Percentiles rank a stretch among this genome's conserved stretches.
These are phyloP conservation scores for Talaromyces albobiverticillius DNA, from an alignment of 2,329 filamentous ascomycete genomes.

Conservation along the genomic window DNA sequence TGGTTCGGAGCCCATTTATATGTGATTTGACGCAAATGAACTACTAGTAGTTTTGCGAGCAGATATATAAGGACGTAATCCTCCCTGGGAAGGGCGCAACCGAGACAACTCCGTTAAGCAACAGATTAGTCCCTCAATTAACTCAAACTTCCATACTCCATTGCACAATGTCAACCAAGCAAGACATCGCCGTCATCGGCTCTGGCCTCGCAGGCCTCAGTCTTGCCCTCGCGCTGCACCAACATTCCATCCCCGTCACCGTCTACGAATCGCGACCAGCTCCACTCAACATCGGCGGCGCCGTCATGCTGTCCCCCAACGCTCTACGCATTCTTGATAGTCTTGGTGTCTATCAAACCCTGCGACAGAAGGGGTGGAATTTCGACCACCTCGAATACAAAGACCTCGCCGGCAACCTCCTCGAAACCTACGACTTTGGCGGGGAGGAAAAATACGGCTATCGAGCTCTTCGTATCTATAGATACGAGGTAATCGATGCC, in stretches of 20 bases:
- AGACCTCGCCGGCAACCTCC: neutral
- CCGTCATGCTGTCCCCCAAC: conserved; percentile 28
- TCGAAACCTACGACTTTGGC: conserved; percentile 4
- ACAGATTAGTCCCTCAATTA: conserved; percentile 17
- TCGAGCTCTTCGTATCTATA: conserved; percentile 1
- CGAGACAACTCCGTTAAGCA: no score
- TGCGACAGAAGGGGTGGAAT: conserved; percentile 1
- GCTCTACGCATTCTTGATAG: conserved; percentile 27
- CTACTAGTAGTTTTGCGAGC: no score
- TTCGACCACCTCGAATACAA: conserved; percentile 1
- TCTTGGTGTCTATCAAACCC: conserved; percentile 16
- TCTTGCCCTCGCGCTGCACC: neutral
- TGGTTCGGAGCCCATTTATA: no score
- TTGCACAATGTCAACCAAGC: neutral
- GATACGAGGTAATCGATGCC: conserved; percentile 1
- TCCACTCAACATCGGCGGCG: conserved; percentile 30
- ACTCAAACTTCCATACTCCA: neutral
- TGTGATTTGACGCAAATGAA: no score
- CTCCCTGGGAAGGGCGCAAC: no score
- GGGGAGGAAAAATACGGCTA: conserved; percentile 5
- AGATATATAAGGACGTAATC: no score
- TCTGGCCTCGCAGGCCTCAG: conserved; percentile 5
- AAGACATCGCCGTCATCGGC: conserved; percentile 6
- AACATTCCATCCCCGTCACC: conserved; percentile 19
- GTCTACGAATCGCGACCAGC: conserved; percentile 28